A percentile compares a stretch with the other conserved stretches of the same genome.
Evolutionary conservation across 257 asterid genomes (phyloP).

Genomic region (Plantago ovata): DNA sequence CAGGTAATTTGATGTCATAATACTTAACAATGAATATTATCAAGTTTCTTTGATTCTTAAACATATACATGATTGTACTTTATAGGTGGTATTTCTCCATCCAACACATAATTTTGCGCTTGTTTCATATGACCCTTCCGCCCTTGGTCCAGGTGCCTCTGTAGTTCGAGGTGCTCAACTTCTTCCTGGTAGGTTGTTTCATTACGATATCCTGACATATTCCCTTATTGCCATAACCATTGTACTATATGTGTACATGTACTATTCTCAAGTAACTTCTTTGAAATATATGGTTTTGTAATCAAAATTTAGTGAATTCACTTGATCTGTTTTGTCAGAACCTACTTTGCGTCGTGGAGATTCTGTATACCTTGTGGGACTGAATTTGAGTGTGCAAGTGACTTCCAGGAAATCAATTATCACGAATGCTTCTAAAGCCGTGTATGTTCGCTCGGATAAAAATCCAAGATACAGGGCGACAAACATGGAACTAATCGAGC

Average conservation of each 20-base stretch:
- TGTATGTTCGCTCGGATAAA: constrained; percentile 86
- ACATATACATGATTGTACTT: constrained; percentile 9
- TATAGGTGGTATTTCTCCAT: constrained; percentile 93
- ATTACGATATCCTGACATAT: too few relatives aligned
- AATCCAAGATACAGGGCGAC: constrained; percentile 96
- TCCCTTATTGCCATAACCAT: neutral
- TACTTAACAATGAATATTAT: neutral
- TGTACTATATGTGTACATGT: constrained; percentile 1
- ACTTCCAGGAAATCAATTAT: constrained; percentile 86
- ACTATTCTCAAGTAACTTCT: neutral
- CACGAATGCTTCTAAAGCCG: constrained; percentile 89
- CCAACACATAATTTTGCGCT: constrained; percentile 97
- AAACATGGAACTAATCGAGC: constrained; percentile 97
- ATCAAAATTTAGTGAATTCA: too few relatives aligned
- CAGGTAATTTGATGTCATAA: constrained; percentile 31
- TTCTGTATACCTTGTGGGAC: constrained; percentile 87
- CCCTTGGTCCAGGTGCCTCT: constrained; percentile 84
- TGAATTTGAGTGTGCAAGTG: constrained; percentile 87
- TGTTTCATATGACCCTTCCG: constrained; percentile 90
- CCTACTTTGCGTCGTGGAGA: constrained; percentile 95
- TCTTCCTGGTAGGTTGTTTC: constrained; percentile 66
- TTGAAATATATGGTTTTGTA: neutral
- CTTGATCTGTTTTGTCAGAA: constrained; percentile 39
- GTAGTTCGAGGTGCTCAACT: constrained; percentile 94
- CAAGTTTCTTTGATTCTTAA: constrained; percentile 2